Base-by-base conservation (phyloP, 208 protist species). In the Vickermania spadyakhi region DNA sequence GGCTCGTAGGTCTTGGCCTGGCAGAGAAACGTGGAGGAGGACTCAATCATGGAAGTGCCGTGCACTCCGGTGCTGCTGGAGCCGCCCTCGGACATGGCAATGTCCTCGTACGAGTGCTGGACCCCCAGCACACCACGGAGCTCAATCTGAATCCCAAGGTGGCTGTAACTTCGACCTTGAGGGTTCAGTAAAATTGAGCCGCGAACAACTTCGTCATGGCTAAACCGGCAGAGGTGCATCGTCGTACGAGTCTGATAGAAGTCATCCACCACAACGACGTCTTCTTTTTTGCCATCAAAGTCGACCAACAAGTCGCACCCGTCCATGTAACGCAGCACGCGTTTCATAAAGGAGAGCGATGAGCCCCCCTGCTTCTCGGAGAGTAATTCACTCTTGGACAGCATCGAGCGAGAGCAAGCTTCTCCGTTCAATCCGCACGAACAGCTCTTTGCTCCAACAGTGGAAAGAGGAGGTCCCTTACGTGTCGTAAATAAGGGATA, bases 1-100 rank as follows among this genome's bases (percentile, higher is more conserved):
- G 81, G 58, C 57, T 92, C 85, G 67, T 86, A 92, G 5, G 70
- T 68, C 41, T 83, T 79, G 56, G 85, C 77, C 58, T 91, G 81
- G 5, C 70, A 60, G 50, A 93, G 58, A 59, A 96, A 96, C 26
- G 23, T 42, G 18, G 70, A 49, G 1, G 23, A 26, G 26, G 56
- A 58, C 41, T 61, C 63, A 31, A 62, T 70, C 3, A 50, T 51
- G 1, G 68, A 68, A 28, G 58, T 51, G n/a, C n/a, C n/a, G 36
- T 45, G 18, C 36, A n/a, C 11, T 45, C 36, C 36, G 36, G 36
- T 45, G 36, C 18, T 45, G 36, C 36, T 45, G 11, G 36, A 7
- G 7, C 36, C 36, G 11, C 7, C 36, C 36, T 7, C 36, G 18
- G 36, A 45, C 18, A n/a, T 18, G 18, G 36, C 36, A 18, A 45